phyloP scores from a whole-genome alignment of 202 grass and related monocot genomes.

The Dendrocalamus latiflorus region DNA sequence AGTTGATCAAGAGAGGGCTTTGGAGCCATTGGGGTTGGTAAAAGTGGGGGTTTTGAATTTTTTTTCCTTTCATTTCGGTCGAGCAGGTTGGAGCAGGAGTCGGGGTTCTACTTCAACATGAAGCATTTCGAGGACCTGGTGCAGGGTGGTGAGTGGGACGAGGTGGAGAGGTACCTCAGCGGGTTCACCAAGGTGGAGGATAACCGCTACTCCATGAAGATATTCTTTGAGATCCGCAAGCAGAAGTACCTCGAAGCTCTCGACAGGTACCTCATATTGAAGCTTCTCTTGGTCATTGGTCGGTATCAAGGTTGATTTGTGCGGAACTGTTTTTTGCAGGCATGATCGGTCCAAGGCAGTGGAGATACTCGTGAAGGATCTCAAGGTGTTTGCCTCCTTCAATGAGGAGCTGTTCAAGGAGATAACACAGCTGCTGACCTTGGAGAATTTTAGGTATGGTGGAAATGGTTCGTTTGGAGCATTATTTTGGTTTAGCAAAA shows the following conservation, averaged over 20 bases:
- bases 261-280: conserved; percentile 47
- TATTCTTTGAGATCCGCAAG: conserved; percentile 97
- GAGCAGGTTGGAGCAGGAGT: conserved; percentile 88
- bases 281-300: background rate
- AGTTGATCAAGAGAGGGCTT: background rate
- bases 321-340: conserved; percentile 37
- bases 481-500: conserved; percentile 12
- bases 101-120: conserved; percentile 98
- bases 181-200: conserved; percentile 95
- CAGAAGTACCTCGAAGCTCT: conserved; percentile 97
- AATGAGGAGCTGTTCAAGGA: conserved; percentile 98
- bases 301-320: background rate
- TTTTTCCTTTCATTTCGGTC: background rate
- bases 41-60: conserved; percentile 9
- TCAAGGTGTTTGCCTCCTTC: conserved; percentile 94
- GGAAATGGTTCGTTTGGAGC: background rate
- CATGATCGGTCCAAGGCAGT: conserved; percentile 91
- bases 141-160: conserved; percentile 87
- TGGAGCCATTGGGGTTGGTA: too few species aligned
- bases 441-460: conserved; percentile 87
- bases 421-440: conserved; percentile 84
- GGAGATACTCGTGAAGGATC: conserved; percentile 93
- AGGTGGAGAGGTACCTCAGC: conserved; percentile 88
- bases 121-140: conserved; percentile 93
- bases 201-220: conserved; percentile 97